Base-by-base conservation (phyloP, 306 rosid genomes). In the Prunus mume region DNA sequence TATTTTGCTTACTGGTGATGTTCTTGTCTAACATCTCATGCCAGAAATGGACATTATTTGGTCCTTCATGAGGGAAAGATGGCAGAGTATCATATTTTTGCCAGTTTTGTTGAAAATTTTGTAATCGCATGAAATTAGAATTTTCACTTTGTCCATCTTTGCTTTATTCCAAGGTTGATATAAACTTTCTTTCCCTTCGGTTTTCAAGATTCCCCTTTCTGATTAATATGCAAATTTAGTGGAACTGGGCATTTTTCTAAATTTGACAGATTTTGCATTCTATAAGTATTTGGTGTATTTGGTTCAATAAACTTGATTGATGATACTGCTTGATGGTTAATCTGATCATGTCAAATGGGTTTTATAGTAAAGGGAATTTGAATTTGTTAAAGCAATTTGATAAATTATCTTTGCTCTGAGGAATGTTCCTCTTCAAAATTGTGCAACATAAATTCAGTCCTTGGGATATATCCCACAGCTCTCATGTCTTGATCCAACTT, bases 401-500 rank as follows among this genome's bases (percentile, higher is more conserved):
- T 41, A 47, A 60, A 27, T 32, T 20, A 68, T 75, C 45, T 56
- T 68, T 69, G 68, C 52, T 63, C 11, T 27, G 54, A 73, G 43
- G 55, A 43, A 43, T 45, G 57, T 45, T 57, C 65, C 68, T 50
- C 76, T 65, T 52, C 30, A n/a, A 61, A 30, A 71, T 62, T 72
- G 46, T 63, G 71, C 56, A 80, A 62, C 34, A 55, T 4, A 72
- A 73, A 66, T 58, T 68, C 81, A 71, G 54, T 49, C 43, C 54
- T 27, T 22, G 73, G 79, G 4, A 74, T 52, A 63, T 61, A 66
- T 69, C 73, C 75, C 24, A 79, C 49, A 1, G 12, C 71, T 78
- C 79, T 85, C 87, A 85, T 80, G 55, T 78, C 81, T 65, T 38
- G 61, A 20, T 83, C 74, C 80, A 85, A 76, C 60, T 62, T 74